A percentile compares a stretch with the other conserved stretches of the same genome.
Conservation (phyloP, 495 filamentous ascomycete genomes). For the Aspergillus nidulans region DNA sequence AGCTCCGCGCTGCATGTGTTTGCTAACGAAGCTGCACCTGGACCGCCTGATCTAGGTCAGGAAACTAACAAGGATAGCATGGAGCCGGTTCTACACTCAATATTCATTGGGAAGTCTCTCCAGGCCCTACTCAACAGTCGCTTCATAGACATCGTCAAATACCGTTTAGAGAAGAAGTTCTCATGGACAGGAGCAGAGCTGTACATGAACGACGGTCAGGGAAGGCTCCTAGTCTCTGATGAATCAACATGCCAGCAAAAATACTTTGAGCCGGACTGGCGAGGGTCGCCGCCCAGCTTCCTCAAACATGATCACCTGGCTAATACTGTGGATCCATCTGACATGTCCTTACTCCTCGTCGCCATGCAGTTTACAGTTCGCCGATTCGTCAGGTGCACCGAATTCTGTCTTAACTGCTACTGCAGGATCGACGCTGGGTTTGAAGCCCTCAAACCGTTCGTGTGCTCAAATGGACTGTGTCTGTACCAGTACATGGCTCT, state of each 20-base stretch:
- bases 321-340: constrained; percentile 12
- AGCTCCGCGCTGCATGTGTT: constrained; percentile 49
- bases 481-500: constrained; percentile 89
- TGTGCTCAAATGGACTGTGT: constrained; percentile 76
- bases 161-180: constrained; percentile 49
- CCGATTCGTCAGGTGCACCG: constrained; percentile 76
- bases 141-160: constrained; percentile 59
- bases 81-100: constrained; percentile 1
- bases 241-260: constrained; percentile 3
- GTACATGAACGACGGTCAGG: constrained; percentile 46
- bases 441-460: constrained; percentile 87
- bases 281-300: constrained; percentile 20
- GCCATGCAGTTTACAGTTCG: constrained; percentile 78
- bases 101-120: constrained; percentile 69
- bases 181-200: constrained; percentile 71
- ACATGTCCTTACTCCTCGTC: constrained; percentile 62
- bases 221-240: constrained; percentile 13
- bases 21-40: constrained; percentile 4
- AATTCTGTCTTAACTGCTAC: constrained; percentile 88
- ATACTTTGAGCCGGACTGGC: constrained; percentile 23
- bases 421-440: constrained; percentile 64
- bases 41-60: not conserved
- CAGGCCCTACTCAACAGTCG: constrained; percentile 64
- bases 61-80: not conserved
- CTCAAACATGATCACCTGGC: constrained; percentile 51